Conservation (phyloP, 2,329 filamentous ascomycete species). For the Orbilia javanica region DNA sequence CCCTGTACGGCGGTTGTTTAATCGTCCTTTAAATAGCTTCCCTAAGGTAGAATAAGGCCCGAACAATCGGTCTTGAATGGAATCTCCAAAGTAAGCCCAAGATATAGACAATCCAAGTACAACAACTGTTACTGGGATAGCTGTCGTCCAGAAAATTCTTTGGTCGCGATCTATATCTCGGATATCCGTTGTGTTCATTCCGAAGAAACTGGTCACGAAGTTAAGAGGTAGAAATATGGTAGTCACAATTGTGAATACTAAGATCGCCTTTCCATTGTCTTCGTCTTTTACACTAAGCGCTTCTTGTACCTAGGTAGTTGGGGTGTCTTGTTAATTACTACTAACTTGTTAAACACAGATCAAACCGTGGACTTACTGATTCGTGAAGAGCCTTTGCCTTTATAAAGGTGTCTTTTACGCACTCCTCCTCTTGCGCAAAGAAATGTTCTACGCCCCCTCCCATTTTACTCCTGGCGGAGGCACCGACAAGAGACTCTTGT, state of each 20-base stretch:
- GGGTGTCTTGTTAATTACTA: not conserved
- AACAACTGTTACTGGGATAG: conserved; percentile 67
- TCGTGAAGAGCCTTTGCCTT: not conserved
- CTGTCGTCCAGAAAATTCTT: conserved; percentile 69
- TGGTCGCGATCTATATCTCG: conserved; percentile 69
- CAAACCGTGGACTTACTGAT: not conserved
- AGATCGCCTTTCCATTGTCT: conserved; percentile 68
- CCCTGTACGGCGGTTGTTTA: not conserved
- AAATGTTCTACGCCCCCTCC: not conserved
- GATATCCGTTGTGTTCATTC: conserved; percentile 71
- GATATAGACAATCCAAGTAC: conserved; percentile 64
- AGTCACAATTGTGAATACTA: conserved; percentile 69
- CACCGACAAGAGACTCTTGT: not conserved
- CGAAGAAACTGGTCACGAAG: conserved; percentile 69
- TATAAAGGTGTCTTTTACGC: not conserved
- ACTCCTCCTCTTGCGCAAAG: conserved; percentile 6
- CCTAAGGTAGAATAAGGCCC: conserved; percentile 8
- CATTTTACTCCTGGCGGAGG: conserved; percentile 8
- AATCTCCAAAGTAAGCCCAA: conserved; percentile 56
- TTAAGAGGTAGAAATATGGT: conserved; percentile 69
- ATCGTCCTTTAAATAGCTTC: not conserved
- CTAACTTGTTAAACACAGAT: not conserved
- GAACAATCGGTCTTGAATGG: conserved; percentile 33
- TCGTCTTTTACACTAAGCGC: conserved; percentile 64
- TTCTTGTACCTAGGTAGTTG: conserved; percentile 35